A percentile compares a stretch with the other conserved stretches of the same genome.
Evolutionary conservation across 1,284 basidiomycete species (phyloP).

Genomic region (Blastosporella zonata): DNA sequence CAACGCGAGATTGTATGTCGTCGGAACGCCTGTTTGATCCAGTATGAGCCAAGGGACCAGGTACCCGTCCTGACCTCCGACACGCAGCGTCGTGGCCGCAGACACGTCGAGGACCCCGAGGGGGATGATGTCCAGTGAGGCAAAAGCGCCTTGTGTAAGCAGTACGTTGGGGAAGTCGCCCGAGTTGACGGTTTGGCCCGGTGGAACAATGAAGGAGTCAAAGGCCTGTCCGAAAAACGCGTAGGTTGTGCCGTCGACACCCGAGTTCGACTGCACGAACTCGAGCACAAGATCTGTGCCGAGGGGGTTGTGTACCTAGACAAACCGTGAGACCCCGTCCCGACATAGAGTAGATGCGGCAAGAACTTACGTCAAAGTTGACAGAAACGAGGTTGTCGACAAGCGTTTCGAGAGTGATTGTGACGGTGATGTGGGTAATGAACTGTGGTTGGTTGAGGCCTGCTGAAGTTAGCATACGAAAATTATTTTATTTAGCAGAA

Average conservation of each 20-base stretch:
- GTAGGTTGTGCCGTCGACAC: conserved; percentile 49
- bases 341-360: neutral
- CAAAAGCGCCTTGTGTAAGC: conserved; percentile 52
- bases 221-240: conserved; percentile 58
- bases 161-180: conserved; percentile 54
- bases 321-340: neutral
- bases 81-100: conserved; percentile 44
- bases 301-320: conserved; percentile 56
- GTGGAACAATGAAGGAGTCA: conserved; percentile 51
- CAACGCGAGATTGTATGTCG: conserved; percentile 37
- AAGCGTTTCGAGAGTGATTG: conserved; percentile 48
- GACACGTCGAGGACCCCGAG: conserved; percentile 51
- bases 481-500: neutral
- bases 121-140: conserved; percentile 54
- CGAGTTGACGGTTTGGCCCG: conserved; percentile 54
- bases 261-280: conserved; percentile 54
- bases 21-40: conserved; percentile 44
- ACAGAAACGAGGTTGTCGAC: conserved; percentile 49
- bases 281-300: conserved; percentile 52
- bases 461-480: conserved; percentile 8
- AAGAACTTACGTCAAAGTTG: conserved; percentile 49
- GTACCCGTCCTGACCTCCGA: conserved; percentile 48
- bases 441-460: conserved; percentile 38
- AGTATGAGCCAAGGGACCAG: conserved; percentile 56
- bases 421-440: conserved; percentile 48